Base-by-base conservation (phyloP, 371 early-diverging fungal species). In the Catenaria anguillulae region DNA sequence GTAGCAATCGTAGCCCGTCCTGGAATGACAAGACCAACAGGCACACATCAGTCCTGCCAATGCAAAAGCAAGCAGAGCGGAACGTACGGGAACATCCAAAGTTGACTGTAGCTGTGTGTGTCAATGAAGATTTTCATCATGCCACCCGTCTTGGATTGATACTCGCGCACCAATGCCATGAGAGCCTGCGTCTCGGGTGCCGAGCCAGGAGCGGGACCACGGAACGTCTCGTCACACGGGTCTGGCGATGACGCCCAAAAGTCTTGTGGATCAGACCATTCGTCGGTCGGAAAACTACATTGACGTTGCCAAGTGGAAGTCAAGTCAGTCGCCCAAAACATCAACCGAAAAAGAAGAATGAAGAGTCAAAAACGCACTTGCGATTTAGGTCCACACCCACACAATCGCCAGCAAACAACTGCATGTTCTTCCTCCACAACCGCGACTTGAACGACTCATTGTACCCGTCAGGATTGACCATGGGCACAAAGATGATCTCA, bases 231-330 rank as follows among this genome's bases (percentile, higher is more conserved):
- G 19, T 64, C 66, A 62, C 76, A 76, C 0, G 74, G 71, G 62
- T 70, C 66, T 31, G 54, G 29, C 0, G 73, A 75, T 48, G 69
- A 67, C 26, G 72, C 81, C 19, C 74, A 74, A 40, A 71, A 64
- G 17, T 70, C 77, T 76, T 78, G 77, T 62, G 77, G 78, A 33
- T 73, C 75, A 45, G 71, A 70, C 76, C 76, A 82, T 71, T 82
- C 45, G 8, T 8, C 8, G 19, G 45, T 21, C 45, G 45, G 45
- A 23, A 43, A 43, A 17, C 45, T 43, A 71, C 5, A 65, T 67
- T 12, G 56, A 40, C 40, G 17, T 10, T 40, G 40, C 17, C 17
- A 17, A 40, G 40, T 40, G 40, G 5, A 10, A 10, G 40, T 10
- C 40, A 40, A 10, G 40, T n/a, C n/a, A n/a, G n/a, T n/a, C n/a